Evolutionary conservation across 345 rosid species (phyloP).

Genomic region (Murraya paniculata): DNA sequence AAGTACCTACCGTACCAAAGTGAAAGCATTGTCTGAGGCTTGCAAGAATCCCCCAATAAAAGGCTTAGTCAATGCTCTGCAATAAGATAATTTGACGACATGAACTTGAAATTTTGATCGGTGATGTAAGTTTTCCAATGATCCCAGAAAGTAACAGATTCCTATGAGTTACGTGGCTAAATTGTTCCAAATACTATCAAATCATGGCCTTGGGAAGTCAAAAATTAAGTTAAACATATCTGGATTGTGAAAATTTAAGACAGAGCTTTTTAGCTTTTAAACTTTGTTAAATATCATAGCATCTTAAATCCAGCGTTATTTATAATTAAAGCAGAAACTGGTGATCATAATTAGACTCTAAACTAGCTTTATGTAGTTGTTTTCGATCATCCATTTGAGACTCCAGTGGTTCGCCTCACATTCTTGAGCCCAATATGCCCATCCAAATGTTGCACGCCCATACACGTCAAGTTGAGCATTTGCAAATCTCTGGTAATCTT

Average conservation of each 20-base stretch:
- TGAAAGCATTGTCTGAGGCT: constrained; percentile 28
- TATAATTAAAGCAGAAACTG: background rate
- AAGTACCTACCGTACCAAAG: constrained; percentile 23
- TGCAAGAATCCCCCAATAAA: constrained; percentile 28
- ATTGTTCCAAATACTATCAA: too few species aligned
- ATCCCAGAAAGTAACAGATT: too few species aligned
- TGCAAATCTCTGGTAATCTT: constrained; percentile 26
- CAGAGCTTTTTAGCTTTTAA: too few species aligned
- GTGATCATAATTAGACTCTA: background rate
- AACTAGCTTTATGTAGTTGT: background rate
- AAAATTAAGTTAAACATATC: too few species aligned
- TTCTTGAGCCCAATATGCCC: background rate
- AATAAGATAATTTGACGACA: too few species aligned
- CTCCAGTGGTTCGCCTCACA: background rate
- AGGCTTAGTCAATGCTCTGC: constrained; percentile 9
- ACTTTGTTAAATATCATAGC: background rate
- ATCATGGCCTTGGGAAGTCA: too few species aligned
- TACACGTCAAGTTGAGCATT: constrained; percentile 28
- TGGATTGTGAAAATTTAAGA: too few species aligned
- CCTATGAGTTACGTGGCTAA: too few species aligned
- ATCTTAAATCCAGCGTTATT: background rate
- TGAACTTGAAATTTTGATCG: too few species aligned
- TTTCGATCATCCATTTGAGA: constrained; percentile 3
- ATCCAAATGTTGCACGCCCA: constrained; percentile 14
- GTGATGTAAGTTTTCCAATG: too few species aligned